Base-by-base conservation (phyloP, 176 grass and related monocot species). In the Oryza longistaminata region DNA sequence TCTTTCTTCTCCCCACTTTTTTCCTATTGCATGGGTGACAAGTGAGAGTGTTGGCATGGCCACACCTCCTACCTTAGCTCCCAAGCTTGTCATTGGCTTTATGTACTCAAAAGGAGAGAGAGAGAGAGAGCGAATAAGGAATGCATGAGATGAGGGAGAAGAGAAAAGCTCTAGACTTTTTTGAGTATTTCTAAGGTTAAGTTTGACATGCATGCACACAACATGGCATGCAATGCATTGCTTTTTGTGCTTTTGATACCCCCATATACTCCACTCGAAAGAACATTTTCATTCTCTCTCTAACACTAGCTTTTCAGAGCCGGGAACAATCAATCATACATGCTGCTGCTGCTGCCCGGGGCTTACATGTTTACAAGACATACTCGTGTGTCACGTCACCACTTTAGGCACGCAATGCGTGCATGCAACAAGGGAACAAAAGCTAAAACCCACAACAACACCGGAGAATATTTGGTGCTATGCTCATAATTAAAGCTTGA, bases 41-140 rank as follows among this genome's bases (percentile, higher is more conserved):
- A 90, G 67, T 86, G 78, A 77, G 66, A 90, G 83, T 90, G 88
- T 77, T 86, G 67, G 65, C 43, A 73, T 75, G 82, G 77, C 40
- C 76, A 77, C 65, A 75, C 65, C 9, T 6, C 50, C 88, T 90
- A 83, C 78, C 88, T 86, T 90, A 48, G 88, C 83, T 90, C 73
- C 79, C 88, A 90, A 86, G 88, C 79, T 82, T 86, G 88, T 86
- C 83, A 82, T 69, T 86, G 67, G 25, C 79, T 86, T 90, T 90
- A 86, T 78, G 58, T 78, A 78, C 83, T 61, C 88, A 52, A 73
- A 89, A 85, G 26, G 61, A 44, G 65, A 11, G 73, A 55, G 29
- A 37, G 31, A 76, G 73, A 11, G 73, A 55, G 29, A 37, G 31
- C 58, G 73, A 55, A 14, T 31, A 31, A 53, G 46, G 17, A 17